Conservation (phyloP, 192 early-diverging fungal genomes). For the Thoreauomyces humboldtii region DNA sequence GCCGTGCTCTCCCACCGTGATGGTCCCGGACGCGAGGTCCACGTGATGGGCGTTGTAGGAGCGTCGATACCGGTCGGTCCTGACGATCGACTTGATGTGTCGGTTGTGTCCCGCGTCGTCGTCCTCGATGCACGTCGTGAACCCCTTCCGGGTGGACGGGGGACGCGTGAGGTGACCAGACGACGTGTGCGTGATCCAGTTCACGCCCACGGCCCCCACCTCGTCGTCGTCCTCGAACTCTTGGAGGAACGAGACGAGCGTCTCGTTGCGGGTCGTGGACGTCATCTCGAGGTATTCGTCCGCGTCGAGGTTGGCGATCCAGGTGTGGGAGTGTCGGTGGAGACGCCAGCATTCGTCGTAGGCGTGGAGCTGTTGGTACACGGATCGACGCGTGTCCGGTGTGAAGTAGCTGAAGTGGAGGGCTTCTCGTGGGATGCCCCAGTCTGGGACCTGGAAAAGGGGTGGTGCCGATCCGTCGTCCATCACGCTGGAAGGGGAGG, state of each 20-base stretch:
- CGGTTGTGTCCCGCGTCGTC: background rate
- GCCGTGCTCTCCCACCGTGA: background rate
- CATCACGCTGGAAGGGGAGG: no score
- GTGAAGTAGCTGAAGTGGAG: background rate
- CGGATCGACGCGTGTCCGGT: background rate
- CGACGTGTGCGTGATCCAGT: background rate
- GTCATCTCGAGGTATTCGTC: constrained; percentile 8
- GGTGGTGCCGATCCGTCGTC: constrained; percentile 1
- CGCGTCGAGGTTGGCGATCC: constrained; percentile 1
- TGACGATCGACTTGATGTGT: background rate
- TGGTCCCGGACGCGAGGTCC: background rate
- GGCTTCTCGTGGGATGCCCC: background rate
- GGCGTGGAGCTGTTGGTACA: background rate
- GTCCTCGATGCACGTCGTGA: constrained; percentile 2
- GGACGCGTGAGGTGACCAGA: background rate
- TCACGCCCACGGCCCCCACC: background rate
- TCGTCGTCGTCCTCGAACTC: background rate
- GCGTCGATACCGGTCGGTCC: background rate
- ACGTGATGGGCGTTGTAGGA: background rate
- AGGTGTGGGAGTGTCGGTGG: background rate
- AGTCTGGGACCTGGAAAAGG: background rate
- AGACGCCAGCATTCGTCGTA: background rate
- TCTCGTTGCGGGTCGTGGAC: background rate
- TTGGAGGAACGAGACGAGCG: background rate
- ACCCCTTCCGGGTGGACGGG: background rate